These are phyloP conservation scores for Tricladium varicosporioides DNA, from an alignment of 2,329 filamentous ascomycete genomes.

Conservation along the genomic window DNA sequence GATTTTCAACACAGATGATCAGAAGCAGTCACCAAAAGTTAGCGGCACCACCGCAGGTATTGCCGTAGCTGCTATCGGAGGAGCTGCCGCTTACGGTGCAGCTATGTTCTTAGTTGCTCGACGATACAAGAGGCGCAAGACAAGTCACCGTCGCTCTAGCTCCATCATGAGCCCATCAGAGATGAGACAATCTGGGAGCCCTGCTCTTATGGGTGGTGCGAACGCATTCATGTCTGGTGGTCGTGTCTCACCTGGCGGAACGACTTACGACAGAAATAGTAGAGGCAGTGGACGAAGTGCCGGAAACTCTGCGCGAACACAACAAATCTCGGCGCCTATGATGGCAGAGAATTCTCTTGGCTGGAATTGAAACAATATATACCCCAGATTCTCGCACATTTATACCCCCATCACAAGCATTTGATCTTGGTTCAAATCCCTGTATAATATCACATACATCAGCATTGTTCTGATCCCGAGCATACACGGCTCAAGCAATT, in stretches of 20 bases:
- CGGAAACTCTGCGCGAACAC: conserved; percentile 51
- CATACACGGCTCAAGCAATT: conserved; percentile 19
- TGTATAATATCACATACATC: conserved; percentile 28
- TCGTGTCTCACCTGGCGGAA: conserved; percentile 36
- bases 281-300: conserved; percentile 50
- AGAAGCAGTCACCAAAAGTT: conserved; percentile 51
- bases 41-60: conserved; percentile 65
- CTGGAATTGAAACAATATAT: conserved; percentile 58
- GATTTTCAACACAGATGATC: conserved; percentile 38
- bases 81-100: conserved; percentile 69
- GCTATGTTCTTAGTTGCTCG: conserved; percentile 76
- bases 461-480: conserved; percentile 22
- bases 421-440: conserved; percentile 16
- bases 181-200: conserved; percentile 43
- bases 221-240: conserved; percentile 41
- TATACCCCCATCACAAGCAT: conserved; percentile 24
- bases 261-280: conserved; percentile 45
- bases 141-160: conserved; percentile 59
- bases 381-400: conserved; percentile 11
- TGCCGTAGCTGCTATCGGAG: conserved; percentile 61
- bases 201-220: conserved; percentile 50
- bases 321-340: conserved; percentile 70
- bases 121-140: conserved; percentile 65
- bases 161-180: conserved; percentile 52
- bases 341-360: conserved; percentile 76